Evolutionary conservation across 768 basidiomycete genomes (phyloP), one percentile per base, ranked within the genome.

Genomic region (Ramaria rubella): DNA sequence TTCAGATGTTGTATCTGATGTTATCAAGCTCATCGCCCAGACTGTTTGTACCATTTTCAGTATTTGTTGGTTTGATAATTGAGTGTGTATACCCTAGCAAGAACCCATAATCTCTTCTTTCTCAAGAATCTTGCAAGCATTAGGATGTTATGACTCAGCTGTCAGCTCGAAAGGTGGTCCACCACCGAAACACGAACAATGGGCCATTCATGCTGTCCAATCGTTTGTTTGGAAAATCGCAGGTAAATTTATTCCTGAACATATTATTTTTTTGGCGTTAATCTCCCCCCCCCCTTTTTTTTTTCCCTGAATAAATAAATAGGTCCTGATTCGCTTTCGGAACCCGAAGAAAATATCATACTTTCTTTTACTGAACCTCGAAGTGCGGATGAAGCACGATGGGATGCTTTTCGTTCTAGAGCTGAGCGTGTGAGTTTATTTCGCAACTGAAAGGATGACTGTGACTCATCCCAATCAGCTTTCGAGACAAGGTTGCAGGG

Each of bases 1-100:
- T 14, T 73, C 83, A 4, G 90, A 92, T 66, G 75, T 90, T 36
- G 75, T 92, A 40, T 85, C 78, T 63, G 90, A 92, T 65, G 81
- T 87, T 12, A 77, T 78, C 64, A 91, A 91, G 67, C 75, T 91
- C n/a, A 69, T 90, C 52, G 78, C 34, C 24, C 70, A 77, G 64
- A 79, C 81, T 66, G 87, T 87, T 31, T 53, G 27, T 52, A 45
- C 21, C 31, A 7, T 59, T 51, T 57, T 49, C 48, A 17, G 43
- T 31, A 4, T 44, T 24, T 44, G n/a, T n/a, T n/a, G n/a, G n/a
- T n/a, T n/a, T n/a, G n/a, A n/a, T n/a, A n/a, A n/a, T n/a, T n/a
- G n/a, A n/a, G n/a, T n/a, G n/a, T n/a, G n/a, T n/a, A n/a, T n/a
- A n/a, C 52, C 34, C 36, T 56, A 90, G 87, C 81, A 82, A 61